Percentiles rank a stretch among this genome's conserved stretches.
These are phyloP conservation scores for Oryza brachyantha DNA, from an alignment of 176 grass and related monocot genomes.

Conservation along the genomic window DNA sequence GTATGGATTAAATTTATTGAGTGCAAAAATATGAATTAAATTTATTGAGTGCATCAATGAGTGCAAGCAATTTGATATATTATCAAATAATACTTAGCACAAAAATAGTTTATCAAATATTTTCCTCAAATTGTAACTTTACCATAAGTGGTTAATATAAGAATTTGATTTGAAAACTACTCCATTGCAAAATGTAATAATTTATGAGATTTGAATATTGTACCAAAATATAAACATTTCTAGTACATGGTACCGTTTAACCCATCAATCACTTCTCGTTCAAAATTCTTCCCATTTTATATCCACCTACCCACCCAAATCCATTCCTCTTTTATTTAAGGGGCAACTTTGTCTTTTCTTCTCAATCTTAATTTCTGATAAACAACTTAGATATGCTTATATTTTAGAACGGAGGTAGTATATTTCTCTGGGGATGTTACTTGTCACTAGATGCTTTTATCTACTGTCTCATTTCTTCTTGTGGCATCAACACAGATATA, in stretches of 20 bases:
- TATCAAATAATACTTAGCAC: not conserved
- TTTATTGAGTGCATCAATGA: not conserved
- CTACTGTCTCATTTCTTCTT: not conserved
- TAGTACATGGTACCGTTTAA: no score
- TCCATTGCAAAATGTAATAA: no score
- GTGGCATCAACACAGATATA: not conserved
- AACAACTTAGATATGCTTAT: no score
- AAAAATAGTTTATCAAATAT: not conserved
- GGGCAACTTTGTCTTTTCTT: no score
- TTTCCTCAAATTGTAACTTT: conserved; percentile 2
- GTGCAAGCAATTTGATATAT: conserved; percentile 13
- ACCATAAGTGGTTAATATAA: not conserved
- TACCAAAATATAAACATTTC: no score
- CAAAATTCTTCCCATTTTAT: no score
- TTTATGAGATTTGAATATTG: no score
- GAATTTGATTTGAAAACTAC: not conserved
- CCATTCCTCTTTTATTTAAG: no score
- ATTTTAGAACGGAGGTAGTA: no score
- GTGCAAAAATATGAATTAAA: conserved; percentile 4
- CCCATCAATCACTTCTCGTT: no score
- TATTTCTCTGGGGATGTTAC: not conserved
- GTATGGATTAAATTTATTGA: not conserved
- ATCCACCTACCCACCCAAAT: no score
- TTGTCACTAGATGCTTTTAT: not conserved
- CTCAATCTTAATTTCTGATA: no score